phyloP scores from a whole-genome alignment of 2,329 filamentous ascomycete species.

The Epichloe elymi region DNA sequence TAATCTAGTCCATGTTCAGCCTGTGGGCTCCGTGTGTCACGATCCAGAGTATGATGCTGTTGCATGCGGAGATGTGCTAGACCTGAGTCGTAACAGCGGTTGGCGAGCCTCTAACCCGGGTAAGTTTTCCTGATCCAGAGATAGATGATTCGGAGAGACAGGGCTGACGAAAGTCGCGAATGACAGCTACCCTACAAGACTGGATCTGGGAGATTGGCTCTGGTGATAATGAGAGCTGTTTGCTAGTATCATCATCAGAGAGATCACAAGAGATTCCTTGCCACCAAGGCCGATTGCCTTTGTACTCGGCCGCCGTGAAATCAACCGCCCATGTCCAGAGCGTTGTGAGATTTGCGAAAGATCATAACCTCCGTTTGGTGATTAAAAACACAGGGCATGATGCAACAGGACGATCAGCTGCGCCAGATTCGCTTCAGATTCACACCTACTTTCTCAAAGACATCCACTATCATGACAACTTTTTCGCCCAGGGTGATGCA shows the following conservation, averaged over 20 bases:
- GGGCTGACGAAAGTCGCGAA: too few species aligned
- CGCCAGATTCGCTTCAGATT: constrained; percentile 2
- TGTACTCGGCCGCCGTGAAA: neutral
- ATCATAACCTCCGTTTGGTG: neutral
- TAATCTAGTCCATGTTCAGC: too few species aligned
- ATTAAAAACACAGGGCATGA: constrained; percentile 1
- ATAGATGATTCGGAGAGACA: too few species aligned
- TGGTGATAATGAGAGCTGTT: neutral
- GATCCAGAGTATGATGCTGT: too few species aligned
- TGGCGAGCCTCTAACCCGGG: too few species aligned
- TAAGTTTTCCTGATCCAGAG: too few species aligned
- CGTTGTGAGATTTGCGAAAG: neutral
- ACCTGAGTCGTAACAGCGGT: too few species aligned
- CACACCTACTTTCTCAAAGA: neutral
- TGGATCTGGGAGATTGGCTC: neutral
- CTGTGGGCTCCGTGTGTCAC: too few species aligned
- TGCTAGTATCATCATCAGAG: neutral
- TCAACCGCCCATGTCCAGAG: neutral
- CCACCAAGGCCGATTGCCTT: neutral
- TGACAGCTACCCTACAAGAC: neutral
- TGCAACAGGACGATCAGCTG: neutral
- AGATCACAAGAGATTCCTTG: neutral
- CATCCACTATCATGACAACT: neutral
- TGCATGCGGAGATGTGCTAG: too few species aligned
- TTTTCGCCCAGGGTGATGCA: neutral